Evolutionary conservation across 805 yeast genomes (phyloP).

Genomic region (Hanseniaspora clermontiae): DNA sequence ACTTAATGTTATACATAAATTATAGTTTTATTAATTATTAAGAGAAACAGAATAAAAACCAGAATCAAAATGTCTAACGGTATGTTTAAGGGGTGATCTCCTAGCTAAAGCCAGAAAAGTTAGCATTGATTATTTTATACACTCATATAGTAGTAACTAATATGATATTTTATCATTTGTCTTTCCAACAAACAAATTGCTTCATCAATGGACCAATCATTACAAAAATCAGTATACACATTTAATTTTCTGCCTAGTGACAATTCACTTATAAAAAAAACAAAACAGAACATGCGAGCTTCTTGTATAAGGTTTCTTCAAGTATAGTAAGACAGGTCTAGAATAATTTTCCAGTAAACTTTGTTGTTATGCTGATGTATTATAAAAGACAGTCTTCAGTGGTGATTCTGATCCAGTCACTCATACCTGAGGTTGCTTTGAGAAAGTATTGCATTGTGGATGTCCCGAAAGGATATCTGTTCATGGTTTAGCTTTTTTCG

Average conservation of each 20-base stretch:
- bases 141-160: not conserved
- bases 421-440: slow-evolving; percentile 5
- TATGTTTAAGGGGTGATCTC: slow-evolving; percentile 31
- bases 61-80: slow-evolving; percentile 29
- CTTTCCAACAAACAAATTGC: not conserved
- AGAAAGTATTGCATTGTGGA: not conserved
- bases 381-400: slow-evolving; percentile 10
- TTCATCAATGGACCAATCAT: not conserved
- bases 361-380: slow-evolving; percentile 9
- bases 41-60: slow-evolving; percentile 13
- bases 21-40: too few species aligned
- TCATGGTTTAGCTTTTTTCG: not conserved
- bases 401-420: slow-evolving; percentile 11
- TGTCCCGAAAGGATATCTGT: not conserved
- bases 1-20: too few species aligned
- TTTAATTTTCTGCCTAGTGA: too few species aligned
- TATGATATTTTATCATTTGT: not conserved
- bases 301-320: not conserved
- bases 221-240: not conserved
- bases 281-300: not conserved
- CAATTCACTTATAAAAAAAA: not conserved
- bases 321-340: slow-evolving; percentile 10
- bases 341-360: slow-evolving; percentile 11
- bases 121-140: slow-evolving; percentile 1
- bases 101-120: slow-evolving; percentile 27